Evolutionary conservation across 2,329 filamentous ascomycete genomes (phyloP).

Genomic region (Endothia cerciana): DNA sequence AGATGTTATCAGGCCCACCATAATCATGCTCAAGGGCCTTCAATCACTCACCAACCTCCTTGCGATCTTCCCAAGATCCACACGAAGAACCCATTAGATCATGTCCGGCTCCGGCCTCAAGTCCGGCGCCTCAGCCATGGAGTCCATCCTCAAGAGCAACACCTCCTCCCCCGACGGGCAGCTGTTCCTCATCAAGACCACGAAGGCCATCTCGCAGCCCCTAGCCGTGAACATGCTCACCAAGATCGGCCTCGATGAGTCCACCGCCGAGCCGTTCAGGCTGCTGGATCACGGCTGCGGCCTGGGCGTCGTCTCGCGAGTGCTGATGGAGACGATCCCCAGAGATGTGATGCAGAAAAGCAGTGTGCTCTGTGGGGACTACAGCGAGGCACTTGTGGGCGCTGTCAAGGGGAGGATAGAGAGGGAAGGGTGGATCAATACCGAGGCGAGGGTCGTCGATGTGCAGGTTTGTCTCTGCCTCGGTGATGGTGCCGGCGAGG

Average conservation of each 20-base stretch:
- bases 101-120: neutral
- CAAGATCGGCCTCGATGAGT: slow-evolving; percentile 38
- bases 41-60: neutral
- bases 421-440: slow-evolving; percentile 50
- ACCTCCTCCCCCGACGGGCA: slow-evolving; percentile 17
- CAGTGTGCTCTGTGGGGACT: slow-evolving; percentile 54
- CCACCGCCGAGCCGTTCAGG: slow-evolving; percentile 37
- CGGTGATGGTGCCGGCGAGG: neutral
- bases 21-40: neutral
- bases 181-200: slow-evolving; percentile 23
- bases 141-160: slow-evolving; percentile 15
- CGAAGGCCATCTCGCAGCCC: slow-evolving; percentile 32
- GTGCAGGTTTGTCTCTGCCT: slow-evolving; percentile 44
- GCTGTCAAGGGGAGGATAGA: slow-evolving; percentile 44
- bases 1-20: neutral
- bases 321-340: slow-evolving; percentile 46
- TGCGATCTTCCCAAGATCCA: neutral
- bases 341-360: slow-evolving; percentile 45
- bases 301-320: slow-evolving; percentile 51
- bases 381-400: slow-evolving; percentile 47
- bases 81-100: neutral
- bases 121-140: slow-evolving; percentile 17
- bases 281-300: slow-evolving; percentile 60
- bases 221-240: slow-evolving; percentile 35
- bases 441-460: slow-evolving; percentile 48